Base-by-base conservation (phyloP, 148 eudicot genomes). In the Camellia japonica region DNA sequence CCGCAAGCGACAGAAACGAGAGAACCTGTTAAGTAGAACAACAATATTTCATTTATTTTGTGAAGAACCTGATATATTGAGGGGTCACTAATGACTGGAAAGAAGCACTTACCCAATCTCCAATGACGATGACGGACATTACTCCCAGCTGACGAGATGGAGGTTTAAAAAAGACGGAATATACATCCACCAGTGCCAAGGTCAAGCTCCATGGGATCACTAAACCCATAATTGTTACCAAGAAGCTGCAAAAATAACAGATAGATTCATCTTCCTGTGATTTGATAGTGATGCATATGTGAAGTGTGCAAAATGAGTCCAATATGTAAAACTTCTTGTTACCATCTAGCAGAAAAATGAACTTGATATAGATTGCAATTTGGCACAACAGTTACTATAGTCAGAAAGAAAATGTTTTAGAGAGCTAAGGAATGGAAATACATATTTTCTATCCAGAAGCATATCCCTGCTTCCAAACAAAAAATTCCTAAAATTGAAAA, bases 191-290 rank as follows among this genome's bases (percentile, higher is more conserved):
- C 63, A 93, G 65, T 49, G 93, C 93, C 47, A 95, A 74, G 7
- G 97, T 92, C 81, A 90, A 82, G 78, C 99, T 93, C 99, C 99
- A 95, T n/a, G 99, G 97, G 81, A 93, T 86, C 71, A 93, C 86
- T 85, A 95, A 85, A 44, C 98, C 95, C 97, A 93, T 95, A 16
- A 93, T 77, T 41, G 97, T 93, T 51, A 93, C 99, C 84, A 93
- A 83, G 86, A 95, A 95, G 84, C 99, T 95, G 97, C 86, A 85
- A 68, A 41, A n/a, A 56, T 3, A 42, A 16, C 51, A 23, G 30
- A 23, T 0, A 66, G 63, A 14, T 23, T 65, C 63, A 47, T 41
- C 65, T 74, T 16, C 6, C 59, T 5, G 14, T 19, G 19, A 62
- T 16, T 41, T n/a, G 46, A 20, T 38, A 7, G 6, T 2, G 65